phyloP scores from a whole-genome alignment of 371 early-diverging fungal species.

The Lichtheimia ornata region DNA sequence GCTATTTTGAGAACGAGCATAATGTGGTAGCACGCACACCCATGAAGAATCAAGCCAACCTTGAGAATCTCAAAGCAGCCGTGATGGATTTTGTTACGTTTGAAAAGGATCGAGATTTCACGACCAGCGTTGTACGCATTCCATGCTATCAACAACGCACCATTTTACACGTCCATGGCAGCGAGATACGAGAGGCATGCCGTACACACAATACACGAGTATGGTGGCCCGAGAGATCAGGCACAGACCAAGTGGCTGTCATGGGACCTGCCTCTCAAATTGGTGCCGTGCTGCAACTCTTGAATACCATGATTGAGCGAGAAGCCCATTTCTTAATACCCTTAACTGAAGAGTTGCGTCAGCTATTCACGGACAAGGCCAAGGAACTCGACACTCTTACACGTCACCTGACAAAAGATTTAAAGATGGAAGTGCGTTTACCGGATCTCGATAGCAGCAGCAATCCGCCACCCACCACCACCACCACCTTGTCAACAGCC shows the following conservation, averaged over 20 bases:
- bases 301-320: not conserved
- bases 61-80: constrained; percentile 58
- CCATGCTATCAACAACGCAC: constrained; percentile 35
- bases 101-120: constrained; percentile 45
- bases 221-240: constrained; percentile 16
- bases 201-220: constrained; percentile 11
- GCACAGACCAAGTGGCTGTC: constrained; percentile 14
- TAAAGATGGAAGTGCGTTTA: not conserved
- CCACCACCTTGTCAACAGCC: not conserved
- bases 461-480: no score
- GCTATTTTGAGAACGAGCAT: constrained; percentile 71
- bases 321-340: constrained; percentile 6
- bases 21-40: constrained; percentile 84
- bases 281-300: constrained; percentile 1
- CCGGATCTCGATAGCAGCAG: not conserved
- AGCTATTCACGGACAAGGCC: not conserved
- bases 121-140: constrained; percentile 25
- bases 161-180: constrained; percentile 27
- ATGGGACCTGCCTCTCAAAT: constrained; percentile 19
- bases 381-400: not conserved
- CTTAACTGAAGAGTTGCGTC: not conserved
- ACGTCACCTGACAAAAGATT: not conserved
- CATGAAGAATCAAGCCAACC: constrained; percentile 64
- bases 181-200: constrained; percentile 8
- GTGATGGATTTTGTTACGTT: constrained; percentile 65